Evolutionary conservation across 1,139 yeast species (phyloP).

Genomic region (Hansenula sp.): DNA sequence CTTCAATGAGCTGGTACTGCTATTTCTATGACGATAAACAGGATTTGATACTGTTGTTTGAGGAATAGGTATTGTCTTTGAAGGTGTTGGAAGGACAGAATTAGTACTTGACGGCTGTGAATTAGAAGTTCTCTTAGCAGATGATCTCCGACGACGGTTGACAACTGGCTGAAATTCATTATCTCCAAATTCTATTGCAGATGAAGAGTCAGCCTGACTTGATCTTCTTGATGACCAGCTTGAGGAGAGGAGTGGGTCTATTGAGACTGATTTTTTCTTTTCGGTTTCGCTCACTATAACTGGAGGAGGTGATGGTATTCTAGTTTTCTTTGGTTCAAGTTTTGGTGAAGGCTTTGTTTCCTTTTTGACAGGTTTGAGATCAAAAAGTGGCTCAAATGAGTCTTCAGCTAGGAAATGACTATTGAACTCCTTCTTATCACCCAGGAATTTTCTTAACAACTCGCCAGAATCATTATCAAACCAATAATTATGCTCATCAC

Average conservation of each 20-base stretch:
- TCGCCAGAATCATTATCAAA: slow-evolving; percentile 21
- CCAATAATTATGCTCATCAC: slow-evolving; percentile 21
- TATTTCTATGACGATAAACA: slow-evolving; percentile 1
- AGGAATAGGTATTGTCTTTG: slow-evolving; percentile 7
- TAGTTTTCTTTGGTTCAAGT: slow-evolving; percentile 7
- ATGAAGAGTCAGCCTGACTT: slow-evolving; percentile 11
- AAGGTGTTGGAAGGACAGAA: slow-evolving; percentile 5
- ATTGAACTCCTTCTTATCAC: slow-evolving; percentile 38
- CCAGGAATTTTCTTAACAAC: slow-evolving; percentile 25
- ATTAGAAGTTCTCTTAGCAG: slow-evolving; percentile 14
- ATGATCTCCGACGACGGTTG: slow-evolving; percentile 25
- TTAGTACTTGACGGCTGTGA: not conserved
- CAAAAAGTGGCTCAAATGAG: slow-evolving; percentile 46
- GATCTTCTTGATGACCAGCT: slow-evolving; percentile 2
- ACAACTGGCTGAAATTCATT: slow-evolving; percentile 26
- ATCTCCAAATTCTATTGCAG: slow-evolving; percentile 22
- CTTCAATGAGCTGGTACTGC: not conserved
- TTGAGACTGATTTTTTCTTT: slow-evolving; percentile 7
- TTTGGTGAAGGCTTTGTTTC: slow-evolving; percentile 10
- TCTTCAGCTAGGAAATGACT: slow-evolving; percentile 43
- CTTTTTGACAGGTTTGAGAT: slow-evolving; percentile 25
- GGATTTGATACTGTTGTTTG: not conserved
- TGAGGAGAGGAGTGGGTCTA: not conserved
- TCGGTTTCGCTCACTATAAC: slow-evolving; percentile 1
- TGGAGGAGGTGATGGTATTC: slow-evolving; percentile 7